These are phyloP conservation scores for Globisporangium splendens DNA, from an alignment of 352 stramenopile species.

Conservation along the genomic window DNA sequence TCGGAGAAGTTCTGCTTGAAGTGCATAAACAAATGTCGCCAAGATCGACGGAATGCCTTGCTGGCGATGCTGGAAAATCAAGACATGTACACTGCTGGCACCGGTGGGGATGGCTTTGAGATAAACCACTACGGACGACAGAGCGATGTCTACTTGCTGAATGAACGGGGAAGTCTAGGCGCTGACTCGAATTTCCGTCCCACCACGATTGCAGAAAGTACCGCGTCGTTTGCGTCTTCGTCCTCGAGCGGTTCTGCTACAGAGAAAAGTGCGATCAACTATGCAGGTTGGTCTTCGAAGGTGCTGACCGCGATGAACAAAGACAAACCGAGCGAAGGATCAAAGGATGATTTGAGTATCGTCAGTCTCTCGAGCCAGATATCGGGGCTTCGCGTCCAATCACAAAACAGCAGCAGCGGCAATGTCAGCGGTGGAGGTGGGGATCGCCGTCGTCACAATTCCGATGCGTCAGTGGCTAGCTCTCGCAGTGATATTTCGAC, in stretches of 20 bases:
- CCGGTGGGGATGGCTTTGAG: conserved; percentile 23
- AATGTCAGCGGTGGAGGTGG: conserved; percentile 9
- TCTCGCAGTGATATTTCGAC: conserved; percentile 30
- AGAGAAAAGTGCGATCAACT: conserved; percentile 44
- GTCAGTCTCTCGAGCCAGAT: conserved; percentile 17
- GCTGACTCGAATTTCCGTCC: no score
- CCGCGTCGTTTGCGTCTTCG: conserved; percentile 17
- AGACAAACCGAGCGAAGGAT: conserved; percentile 25
- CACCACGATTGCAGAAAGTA: no score
- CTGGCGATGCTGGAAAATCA: conserved; percentile 13
- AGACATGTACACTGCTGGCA: conserved; percentile 2
- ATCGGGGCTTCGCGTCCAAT: neutral
- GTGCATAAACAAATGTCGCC: conserved; percentile 67
- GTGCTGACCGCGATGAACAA: conserved; percentile 42
- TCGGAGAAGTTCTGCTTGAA: conserved; percentile 83
- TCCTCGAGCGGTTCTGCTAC: conserved; percentile 34
- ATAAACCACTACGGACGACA: conserved; percentile 19
- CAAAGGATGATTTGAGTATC: conserved; percentile 24
- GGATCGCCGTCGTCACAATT: conserved; percentile 35
- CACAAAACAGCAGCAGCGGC: conserved; percentile 7
- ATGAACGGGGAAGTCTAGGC: conserved; percentile 20
- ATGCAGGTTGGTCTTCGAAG: conserved; percentile 58
- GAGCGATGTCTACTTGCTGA: conserved; percentile 7
- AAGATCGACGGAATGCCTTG: conserved; percentile 43
- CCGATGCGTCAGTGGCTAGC: conserved; percentile 32